These are phyloP conservation scores for Pseudogymnoascus verrucosus DNA, from an alignment of 2,329 filamentous ascomycete genomes.

Conservation along the genomic window DNA sequence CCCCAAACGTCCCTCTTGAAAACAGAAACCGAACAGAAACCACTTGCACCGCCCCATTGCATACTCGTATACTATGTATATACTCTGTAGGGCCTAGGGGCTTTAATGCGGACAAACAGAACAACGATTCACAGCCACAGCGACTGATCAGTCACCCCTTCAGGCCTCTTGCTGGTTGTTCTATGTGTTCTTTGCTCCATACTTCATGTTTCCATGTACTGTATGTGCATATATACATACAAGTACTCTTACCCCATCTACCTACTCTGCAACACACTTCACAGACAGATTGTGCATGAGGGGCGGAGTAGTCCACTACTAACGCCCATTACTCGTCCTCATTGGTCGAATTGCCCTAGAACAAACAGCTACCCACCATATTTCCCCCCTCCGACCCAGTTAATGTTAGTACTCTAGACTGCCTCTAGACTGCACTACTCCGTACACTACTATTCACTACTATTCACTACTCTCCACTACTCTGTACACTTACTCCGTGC, in stretches of 20 bases:
- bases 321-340: background rate
- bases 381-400: slow-evolving; percentile 6
- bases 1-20: background rate
- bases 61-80: background rate
- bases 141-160: background rate
- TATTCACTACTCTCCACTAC: background rate
- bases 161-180: background rate
- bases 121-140: background rate
- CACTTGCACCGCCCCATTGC: slow-evolving; percentile 1
- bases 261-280: no score
- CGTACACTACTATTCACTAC: background rate
- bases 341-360: background rate
- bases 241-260: background rate
- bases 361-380: slow-evolving; percentile 4
- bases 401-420: slow-evolving; percentile 4
- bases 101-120: background rate
- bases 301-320: slow-evolving; percentile 3
- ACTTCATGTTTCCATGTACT: background rate
- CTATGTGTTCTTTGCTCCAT: background rate
- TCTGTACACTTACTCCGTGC: background rate
- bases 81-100: background rate
- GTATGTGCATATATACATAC: background rate
- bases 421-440: background rate
- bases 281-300: slow-evolving; percentile 5
- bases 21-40: slow-evolving; percentile 7